Percentiles rank a stretch among this genome's conserved stretches.
Evolutionary conservation across 2,329 filamentous ascomycete species (phyloP).

Genomic region (Aspergillus nomiae): DNA sequence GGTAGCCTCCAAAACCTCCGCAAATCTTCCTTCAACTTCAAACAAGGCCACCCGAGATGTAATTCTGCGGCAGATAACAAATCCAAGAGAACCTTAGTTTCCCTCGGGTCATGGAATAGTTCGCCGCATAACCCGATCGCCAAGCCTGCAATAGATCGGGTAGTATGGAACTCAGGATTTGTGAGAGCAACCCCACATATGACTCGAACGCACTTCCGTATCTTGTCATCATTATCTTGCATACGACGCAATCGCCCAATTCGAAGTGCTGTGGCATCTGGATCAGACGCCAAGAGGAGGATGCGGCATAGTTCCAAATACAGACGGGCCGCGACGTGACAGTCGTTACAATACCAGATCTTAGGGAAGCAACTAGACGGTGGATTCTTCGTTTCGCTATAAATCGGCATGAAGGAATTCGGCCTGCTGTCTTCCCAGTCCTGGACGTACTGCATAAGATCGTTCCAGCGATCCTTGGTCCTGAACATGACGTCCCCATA

Average conservation of each 20-base stretch:
- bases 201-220: background rate
- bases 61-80: constrained; percentile 2
- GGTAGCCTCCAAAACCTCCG: background rate
- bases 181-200: constrained; percentile 8
- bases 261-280: background rate
- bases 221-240: background rate
- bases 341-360: constrained; percentile 7
- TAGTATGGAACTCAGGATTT: background rate
- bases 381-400: background rate
- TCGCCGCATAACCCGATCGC: constrained; percentile 7
- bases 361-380: background rate
- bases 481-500: background rate
- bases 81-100: background rate
- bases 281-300: constrained; percentile 2
- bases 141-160: constrained; percentile 1
- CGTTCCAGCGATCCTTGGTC: background rate
- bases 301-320: constrained; percentile 8
- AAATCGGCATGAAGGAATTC: constrained; percentile 1
- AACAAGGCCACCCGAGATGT: constrained; percentile 7
- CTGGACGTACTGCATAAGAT: constrained; percentile 3
- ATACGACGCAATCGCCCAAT: background rate
- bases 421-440: constrained; percentile 5
- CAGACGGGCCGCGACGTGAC: constrained; percentile 3
- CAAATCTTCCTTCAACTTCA: constrained; percentile 7
- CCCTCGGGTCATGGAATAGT: constrained; percentile 3